Evolutionary conservation across 1,139 yeast genomes (phyloP).

Genomic region (Williopsis jadinii): DNA sequence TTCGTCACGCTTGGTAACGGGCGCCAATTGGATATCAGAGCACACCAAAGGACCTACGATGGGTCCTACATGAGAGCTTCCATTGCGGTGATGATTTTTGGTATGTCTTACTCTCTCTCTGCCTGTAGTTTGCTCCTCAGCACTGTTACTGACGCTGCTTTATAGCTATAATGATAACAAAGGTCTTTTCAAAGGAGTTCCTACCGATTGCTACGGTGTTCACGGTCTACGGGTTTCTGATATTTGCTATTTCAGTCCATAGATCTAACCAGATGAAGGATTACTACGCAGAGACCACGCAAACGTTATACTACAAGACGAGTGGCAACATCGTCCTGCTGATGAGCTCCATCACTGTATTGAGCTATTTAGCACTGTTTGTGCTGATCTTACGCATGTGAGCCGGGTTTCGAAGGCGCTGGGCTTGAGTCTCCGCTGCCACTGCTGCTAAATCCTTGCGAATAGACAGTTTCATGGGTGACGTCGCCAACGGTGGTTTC

Average conservation of each 20-base stretch:
- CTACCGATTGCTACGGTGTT: constrained; percentile 18
- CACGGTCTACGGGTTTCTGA: constrained; percentile 16
- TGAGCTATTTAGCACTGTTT: constrained; percentile 11
- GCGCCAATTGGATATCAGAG: constrained; percentile 18
- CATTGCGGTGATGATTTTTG: constrained; percentile 17
- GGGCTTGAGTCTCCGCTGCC: constrained; percentile 1
- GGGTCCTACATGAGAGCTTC: constrained; percentile 21
- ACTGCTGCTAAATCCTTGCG: constrained; percentile 13
- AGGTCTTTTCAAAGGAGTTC: constrained; percentile 16
- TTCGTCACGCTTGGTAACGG: constrained; percentile 9
- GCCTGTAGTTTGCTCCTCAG: too few species aligned
- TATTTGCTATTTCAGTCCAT: constrained; percentile 13
- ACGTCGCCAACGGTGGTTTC: constrained; percentile 16
- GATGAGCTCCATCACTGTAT: constrained; percentile 12
- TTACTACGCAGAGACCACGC: constrained; percentile 10
- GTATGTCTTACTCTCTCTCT: constrained; percentile 1
- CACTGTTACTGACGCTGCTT: not conserved
- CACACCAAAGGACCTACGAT: constrained; percentile 22
- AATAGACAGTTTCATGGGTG: constrained; percentile 20
- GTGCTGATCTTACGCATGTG: constrained; percentile 14
- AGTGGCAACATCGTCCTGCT: constrained; percentile 18
- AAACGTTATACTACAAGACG: constrained; percentile 15
- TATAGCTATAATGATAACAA: constrained; percentile 16
- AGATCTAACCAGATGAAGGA: constrained; percentile 12
- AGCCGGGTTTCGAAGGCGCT: not conserved